Percentiles rank a stretch among this genome's conserved stretches.
Conservation (phyloP, 2,329 filamentous ascomycete genomes). For the Trichophyton simii region DNA sequence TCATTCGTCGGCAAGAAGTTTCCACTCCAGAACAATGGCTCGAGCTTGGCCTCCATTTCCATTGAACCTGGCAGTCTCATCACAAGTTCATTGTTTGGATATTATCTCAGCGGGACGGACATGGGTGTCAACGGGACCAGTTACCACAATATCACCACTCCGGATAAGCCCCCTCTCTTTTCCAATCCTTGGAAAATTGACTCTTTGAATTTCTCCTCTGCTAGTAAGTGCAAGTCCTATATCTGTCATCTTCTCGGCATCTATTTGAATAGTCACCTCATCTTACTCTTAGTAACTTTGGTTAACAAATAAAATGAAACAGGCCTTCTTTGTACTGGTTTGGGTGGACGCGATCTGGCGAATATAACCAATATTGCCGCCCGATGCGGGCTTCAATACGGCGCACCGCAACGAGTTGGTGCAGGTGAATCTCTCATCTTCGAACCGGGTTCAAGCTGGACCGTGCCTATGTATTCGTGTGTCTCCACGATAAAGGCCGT, state of each 20-base stretch:
- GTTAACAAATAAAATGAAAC: too few relatives aligned
- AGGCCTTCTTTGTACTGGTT: background rate
- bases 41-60: too few relatives aligned
- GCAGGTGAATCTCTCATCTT: conserved; percentile 24
- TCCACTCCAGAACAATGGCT: background rate
- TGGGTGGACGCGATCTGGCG: background rate
- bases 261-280: background rate
- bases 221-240: too few relatives aligned
- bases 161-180: too few relatives aligned
- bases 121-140: too few relatives aligned
- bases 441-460: conserved; percentile 33
- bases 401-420: conserved; percentile 27
- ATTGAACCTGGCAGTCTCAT: too few relatives aligned
- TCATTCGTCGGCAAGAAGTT: background rate
- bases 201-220: too few relatives aligned
- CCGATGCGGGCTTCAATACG: conserved; percentile 31
- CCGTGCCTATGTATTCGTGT: conserved; percentile 33
- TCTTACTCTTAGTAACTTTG: too few relatives aligned
- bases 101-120: background rate
- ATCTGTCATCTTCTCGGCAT: too few relatives aligned
- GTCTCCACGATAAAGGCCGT: conserved; percentile 31
- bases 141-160: too few relatives aligned
- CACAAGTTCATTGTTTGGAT: background rate
- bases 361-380: conserved; percentile 11
- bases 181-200: too few relatives aligned